Conservation (phyloP, 2,329 filamentous ascomycete species). For the Paecilomyces formosus region DNA sequence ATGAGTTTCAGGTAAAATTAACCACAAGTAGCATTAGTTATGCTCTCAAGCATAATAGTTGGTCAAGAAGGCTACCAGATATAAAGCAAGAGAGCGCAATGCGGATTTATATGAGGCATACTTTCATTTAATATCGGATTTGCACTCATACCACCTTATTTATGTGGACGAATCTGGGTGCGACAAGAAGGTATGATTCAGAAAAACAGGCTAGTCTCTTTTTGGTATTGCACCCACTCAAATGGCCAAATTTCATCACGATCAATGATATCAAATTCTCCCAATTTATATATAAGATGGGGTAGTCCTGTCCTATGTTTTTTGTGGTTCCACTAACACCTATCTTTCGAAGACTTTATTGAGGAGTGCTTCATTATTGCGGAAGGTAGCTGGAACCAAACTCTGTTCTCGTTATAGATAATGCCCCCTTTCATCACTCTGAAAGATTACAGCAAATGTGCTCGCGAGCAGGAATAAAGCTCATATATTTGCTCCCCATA, state of each 20-base stretch:
- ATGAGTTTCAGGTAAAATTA: slow-evolving; percentile 16
- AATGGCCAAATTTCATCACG: neutral
- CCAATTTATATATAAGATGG: no score
- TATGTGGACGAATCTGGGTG: slow-evolving; percentile 32
- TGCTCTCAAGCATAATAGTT: slow-evolving; percentile 17
- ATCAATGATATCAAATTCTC: neutral
- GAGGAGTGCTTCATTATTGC: no score
- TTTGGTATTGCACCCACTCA: neutral
- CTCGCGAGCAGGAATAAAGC: no score
- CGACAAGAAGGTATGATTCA: slow-evolving; percentile 25
- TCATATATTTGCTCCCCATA: no score
- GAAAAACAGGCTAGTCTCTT: slow-evolving; percentile 28
- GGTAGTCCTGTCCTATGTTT: no score
- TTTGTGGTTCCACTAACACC: no score
- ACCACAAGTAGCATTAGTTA: slow-evolving; percentile 15
- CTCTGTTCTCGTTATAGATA: no score
- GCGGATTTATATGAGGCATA: slow-evolving; percentile 25
- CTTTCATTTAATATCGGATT: slow-evolving; percentile 23
- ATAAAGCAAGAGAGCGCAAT: slow-evolving; percentile 23
- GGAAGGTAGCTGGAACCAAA: no score
- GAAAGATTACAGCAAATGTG: no score
- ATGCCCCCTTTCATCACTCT: no score
- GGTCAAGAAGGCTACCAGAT: slow-evolving; percentile 21
- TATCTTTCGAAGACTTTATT: no score
- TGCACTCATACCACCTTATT: slow-evolving; percentile 22